Base-by-base conservation (phyloP, 768 basidiomycete species). In the Xerocomellus chrysenteron region DNA sequence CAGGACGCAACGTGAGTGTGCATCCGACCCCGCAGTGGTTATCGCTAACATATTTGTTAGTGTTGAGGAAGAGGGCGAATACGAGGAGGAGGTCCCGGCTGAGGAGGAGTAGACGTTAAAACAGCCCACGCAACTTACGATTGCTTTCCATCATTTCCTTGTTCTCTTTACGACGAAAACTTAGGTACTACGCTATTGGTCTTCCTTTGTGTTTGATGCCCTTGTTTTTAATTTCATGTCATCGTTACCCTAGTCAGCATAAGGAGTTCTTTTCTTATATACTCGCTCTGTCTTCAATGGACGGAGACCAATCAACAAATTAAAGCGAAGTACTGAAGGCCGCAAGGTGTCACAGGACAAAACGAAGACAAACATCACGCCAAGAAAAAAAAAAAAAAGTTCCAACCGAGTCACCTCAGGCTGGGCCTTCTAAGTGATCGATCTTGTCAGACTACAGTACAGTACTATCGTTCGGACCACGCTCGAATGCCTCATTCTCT, bases 1-100 rank as follows among this genome's bases (percentile, higher is more conserved):
- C 92, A 94, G 78, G 92, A 94, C 69, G 92, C 92, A 42, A 93
- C 91, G 90, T 93, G 75, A 59, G 90, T 85, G 14, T n/a, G 5
- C 59, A 33, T 4, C 5, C 7, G 5, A 4, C 1, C 39, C 13
- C 17, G 19, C 6, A 12, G 36, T 53, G 19, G 43, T 5, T 28
- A n/a, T 59, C 68, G 5, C 67, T 66, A n/a, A 43, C 48, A 21
- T 42, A 16, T 59, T 9, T n/a, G 5, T 24, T 60, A 92, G 91
- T 52, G 86, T 83, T 52, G 92, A 93, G 71, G 92, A 93, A 71
- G 92, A 94, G 69, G 90, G 78, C 60, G 91, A 92, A 70, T 94
- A 92, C 71, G 92, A 93, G 78, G 92, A 93, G 73, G 90, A 92
- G 67, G 78, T 72, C 54, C 74, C 73, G 14, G 73, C 55, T 5